Conservation (phyloP, 2,329 filamentous ascomycete species). For the Fusarium sp. region DNA sequence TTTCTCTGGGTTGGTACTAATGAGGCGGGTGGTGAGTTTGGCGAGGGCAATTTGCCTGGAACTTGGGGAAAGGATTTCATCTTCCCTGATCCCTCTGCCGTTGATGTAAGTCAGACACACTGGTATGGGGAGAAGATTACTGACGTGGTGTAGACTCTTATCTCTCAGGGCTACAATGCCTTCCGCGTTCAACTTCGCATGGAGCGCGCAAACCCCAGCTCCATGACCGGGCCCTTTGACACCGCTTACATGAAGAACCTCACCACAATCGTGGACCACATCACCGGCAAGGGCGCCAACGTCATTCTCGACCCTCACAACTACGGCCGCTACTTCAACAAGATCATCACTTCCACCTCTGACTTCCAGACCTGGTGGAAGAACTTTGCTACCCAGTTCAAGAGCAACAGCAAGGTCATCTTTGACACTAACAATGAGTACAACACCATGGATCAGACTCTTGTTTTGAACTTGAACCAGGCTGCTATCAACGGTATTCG, state of each 20-base stretch:
- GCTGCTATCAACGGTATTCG: constrained; percentile 71
- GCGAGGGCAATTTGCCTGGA: constrained; percentile 64
- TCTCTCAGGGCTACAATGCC: constrained; percentile 63
- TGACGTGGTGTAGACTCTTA: constrained; percentile 52
- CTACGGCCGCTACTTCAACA: constrained; percentile 64
- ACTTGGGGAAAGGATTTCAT: constrained; percentile 67
- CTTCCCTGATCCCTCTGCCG: constrained; percentile 64
- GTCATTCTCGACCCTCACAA: constrained; percentile 70
- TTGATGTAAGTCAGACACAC: constrained; percentile 46
- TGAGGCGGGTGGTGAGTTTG: constrained; percentile 71
- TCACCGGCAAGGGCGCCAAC: constrained; percentile 56
- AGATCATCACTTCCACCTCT: constrained; percentile 61
- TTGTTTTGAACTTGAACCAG: constrained; percentile 70
- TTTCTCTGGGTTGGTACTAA: constrained; percentile 46
- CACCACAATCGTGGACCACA: constrained; percentile 45
- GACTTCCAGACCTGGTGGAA: constrained; percentile 67
- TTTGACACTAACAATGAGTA: constrained; percentile 77
- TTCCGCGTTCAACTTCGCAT: constrained; percentile 66
- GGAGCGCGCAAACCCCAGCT: constrained; percentile 57
- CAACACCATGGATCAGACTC: constrained; percentile 67
- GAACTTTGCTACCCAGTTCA: constrained; percentile 63
- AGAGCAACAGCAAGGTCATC: constrained; percentile 62
- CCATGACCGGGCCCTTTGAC: constrained; percentile 53
- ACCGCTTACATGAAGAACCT: constrained; percentile 52
- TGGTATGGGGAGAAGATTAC: accelerated